Evolutionary conservation across 768 basidiomycete genomes (phyloP), one percentile per base, ranked within the genome.

Genomic region (Podaxis pistillaris): DNA sequence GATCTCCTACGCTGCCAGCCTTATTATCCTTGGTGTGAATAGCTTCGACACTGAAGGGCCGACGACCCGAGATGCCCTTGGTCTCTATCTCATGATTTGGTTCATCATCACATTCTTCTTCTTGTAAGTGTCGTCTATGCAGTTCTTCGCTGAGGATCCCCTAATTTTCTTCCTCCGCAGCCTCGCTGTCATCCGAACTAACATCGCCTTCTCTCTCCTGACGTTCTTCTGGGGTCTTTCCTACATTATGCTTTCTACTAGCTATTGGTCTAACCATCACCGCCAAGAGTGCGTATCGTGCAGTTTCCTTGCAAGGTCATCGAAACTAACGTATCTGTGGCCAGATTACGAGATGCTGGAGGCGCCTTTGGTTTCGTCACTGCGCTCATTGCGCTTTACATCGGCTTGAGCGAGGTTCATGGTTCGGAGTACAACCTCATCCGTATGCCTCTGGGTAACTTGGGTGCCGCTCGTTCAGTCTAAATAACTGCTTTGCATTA

Each of bases 1-100:
- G 86, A 72, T 88, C 71, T 86, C 86, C 2, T 87, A 79, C 38
- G 86, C 78, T n/a, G 69, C 77, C 1, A 78, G 87, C 59, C 72
- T 83, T 69, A 75, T 86, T 40, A 85, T 86, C 0, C 73, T 75
- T 0, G 84, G 84, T 15, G 72, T 86, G 28, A 28, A 51, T 4
- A 65, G 70, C 0, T 78, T 84, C 13, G 86, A 84, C 67, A 63
- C 64, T 3, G 1, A 13, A 5, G 1, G 59, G 65, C 0, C 46
- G 26, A 74, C 79, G 65, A 69, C 83, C 5, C 22, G 63, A 5
- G 75, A 79, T 59, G 86, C 86, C 1, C 60, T 87, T 6, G 84
- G 83, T 4, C 81, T 87, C 63, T 86, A 81, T 66, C 74, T 87
- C 37, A 76, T 79, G 38, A 75, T 80, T 12, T 87, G 86, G 86